Conservation (phyloP, 2,329 filamentous ascomycete species). For the Grosmannia penicillata region DNA sequence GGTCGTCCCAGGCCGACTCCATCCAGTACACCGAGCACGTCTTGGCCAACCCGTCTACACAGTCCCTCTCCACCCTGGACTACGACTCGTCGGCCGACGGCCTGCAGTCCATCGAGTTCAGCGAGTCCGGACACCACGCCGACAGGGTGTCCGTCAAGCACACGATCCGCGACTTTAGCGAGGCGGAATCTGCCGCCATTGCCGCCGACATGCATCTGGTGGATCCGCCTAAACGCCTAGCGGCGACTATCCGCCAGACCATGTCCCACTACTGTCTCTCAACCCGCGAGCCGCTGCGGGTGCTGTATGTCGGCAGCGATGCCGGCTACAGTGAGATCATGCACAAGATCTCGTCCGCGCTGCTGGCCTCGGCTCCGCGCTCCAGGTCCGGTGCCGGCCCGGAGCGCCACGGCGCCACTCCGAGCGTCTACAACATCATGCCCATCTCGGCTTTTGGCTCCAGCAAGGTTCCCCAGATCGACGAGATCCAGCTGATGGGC, state of each 20-base stretch:
- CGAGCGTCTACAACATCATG: conserved; percentile 31
- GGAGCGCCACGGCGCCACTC: neutral
- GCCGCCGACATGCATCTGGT: conserved; percentile 17
- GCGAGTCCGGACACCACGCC: conserved; percentile 21
- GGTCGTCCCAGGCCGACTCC: conserved; percentile 20
- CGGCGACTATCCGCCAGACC: conserved; percentile 30
- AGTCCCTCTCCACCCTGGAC: conserved; percentile 11
- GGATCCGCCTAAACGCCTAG: conserved; percentile 20
- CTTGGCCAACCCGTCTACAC: conserved; percentile 26
- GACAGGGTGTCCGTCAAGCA: conserved; percentile 30
- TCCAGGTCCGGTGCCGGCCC: neutral
- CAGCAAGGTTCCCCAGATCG: conserved; percentile 20
- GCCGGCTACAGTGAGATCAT: conserved; percentile 24
- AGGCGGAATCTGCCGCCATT: conserved; percentile 23
- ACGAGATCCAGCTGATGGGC: conserved; percentile 35
- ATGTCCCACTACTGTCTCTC: conserved; percentile 30
- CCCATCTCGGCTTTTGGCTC: conserved; percentile 33
- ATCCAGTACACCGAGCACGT: conserved; percentile 34
- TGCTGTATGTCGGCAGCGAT: conserved; percentile 32
- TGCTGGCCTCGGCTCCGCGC: conserved; percentile 23
- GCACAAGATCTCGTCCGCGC: conserved; percentile 32
- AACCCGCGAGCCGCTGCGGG: conserved; percentile 28
- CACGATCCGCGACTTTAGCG: conserved; percentile 26
- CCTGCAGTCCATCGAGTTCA: conserved; percentile 27
- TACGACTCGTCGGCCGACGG: conserved; percentile 11